Evolutionary conservation across 2,329 filamentous ascomycete species (phyloP), one percentile per base, ranked within the genome.

Genomic region (Sporothrix globosa): DNA sequence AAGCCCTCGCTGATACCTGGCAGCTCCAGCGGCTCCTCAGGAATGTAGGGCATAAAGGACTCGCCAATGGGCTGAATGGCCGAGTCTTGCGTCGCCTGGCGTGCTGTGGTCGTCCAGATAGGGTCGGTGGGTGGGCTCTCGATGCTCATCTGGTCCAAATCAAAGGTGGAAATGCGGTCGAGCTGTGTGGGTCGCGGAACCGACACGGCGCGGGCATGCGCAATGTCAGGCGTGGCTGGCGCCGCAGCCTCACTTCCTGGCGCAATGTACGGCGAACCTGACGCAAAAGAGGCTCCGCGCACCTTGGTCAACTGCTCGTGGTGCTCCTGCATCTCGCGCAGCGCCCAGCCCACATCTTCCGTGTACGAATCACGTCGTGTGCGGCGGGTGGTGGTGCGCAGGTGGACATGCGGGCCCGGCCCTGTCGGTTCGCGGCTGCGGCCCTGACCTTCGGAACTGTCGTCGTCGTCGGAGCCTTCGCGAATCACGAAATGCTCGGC

Each of bases 321-420:
- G 79, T 95, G 91, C 75, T 90, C 86, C 75, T 92, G 91, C 91
- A 96, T 92, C 75, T 93, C 90, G 75, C 90, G 87, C 76, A 96
- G 85, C 77, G 93, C 92, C 89, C 91, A 95, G 70, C 87, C 81
- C 71, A 86, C 83, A 67, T 87, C 85, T 75, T 88, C 84, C 66
- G 87, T 86, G 2, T 88, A 90, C 61, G 88, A 88, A 76, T 89
- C 88, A 53, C 88, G 85, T 71, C 87, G 83, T 34, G 78, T 75
- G 9, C 76, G 76, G 52, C 76, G 70, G 2, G 54, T n/a, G 2
- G 67, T 19, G 7, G 70, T 53, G 34, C 61, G 30, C 17, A n/a
- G 21, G 27, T 30, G 24, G 19, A 61, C n/a, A 1, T 48, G 54
- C 34, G 61, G 67, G 10, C 68, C 69, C 27, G 70, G 63, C 1